phyloP scores from a whole-genome alignment of 2,329 filamentous ascomycete genomes.

The Aspergillus texensis region DNA sequence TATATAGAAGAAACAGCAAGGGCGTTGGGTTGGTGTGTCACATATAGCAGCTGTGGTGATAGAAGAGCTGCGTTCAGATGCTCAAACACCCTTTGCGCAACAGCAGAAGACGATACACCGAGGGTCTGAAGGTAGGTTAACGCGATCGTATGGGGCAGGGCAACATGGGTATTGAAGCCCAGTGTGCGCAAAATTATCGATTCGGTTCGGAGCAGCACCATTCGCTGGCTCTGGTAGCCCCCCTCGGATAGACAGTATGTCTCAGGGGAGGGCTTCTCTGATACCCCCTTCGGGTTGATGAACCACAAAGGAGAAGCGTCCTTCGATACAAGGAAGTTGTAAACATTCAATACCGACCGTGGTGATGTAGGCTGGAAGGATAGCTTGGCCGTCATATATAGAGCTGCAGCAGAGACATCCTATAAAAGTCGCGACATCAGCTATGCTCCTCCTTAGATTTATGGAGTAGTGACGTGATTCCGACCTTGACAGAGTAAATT shows the following conservation, averaged over 20 bases:
- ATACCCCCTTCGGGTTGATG: slow-evolving; percentile 33
- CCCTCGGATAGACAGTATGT: slow-evolving; percentile 73
- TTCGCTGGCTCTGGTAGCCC: slow-evolving; percentile 67
- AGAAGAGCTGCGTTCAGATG: slow-evolving; percentile 86
- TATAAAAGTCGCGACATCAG: slow-evolving; percentile 37
- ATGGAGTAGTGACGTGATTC: neutral
- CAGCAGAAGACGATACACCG: slow-evolving; percentile 62
- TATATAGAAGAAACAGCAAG: slow-evolving; percentile 90
- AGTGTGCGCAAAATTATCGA: slow-evolving; percentile 73
- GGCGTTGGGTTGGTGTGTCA: slow-evolving; percentile 86
- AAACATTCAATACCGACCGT: slow-evolving; percentile 81
- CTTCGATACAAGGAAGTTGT: slow-evolving; percentile 74
- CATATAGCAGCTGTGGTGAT: slow-evolving; percentile 84
- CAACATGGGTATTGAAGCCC: slow-evolving; percentile 81
- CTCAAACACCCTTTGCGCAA: slow-evolving; percentile 69
- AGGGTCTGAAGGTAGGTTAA: slow-evolving; percentile 92
- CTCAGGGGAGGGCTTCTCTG: slow-evolving; percentile 47
- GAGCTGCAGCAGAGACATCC: slow-evolving; percentile 77
- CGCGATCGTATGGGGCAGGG: slow-evolving; percentile 81
- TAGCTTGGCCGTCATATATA: slow-evolving; percentile 83
- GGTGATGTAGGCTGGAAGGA: slow-evolving; percentile 75
- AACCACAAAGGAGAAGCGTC: slow-evolving; percentile 56
- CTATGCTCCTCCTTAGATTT: neutral
- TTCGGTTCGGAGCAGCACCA: slow-evolving; percentile 72
- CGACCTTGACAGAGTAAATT: slow-evolving; percentile 48